phyloP scores from a whole-genome alignment of 768 basidiomycete species.

The Leccinum boreale region DNA sequence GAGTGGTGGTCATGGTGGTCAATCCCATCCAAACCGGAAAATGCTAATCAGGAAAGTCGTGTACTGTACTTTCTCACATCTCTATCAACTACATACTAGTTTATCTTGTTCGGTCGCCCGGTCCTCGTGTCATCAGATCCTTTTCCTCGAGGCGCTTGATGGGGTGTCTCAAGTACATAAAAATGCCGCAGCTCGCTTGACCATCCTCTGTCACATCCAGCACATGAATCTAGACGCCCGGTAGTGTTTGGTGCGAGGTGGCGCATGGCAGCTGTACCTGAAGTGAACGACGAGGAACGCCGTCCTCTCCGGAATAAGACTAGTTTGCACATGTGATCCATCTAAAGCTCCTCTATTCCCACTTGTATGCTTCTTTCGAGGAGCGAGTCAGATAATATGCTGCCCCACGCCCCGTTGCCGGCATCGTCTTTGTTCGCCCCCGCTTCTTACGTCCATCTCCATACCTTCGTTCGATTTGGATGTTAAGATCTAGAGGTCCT shows the following conservation, averaged over 20 bases:
- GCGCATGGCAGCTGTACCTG: too few relatives aligned
- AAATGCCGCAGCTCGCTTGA: background rate
- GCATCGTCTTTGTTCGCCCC: too few relatives aligned
- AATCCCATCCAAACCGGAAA: background rate
- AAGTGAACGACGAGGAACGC: too few relatives aligned
- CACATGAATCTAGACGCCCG: too few relatives aligned
- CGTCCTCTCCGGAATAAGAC: background rate
- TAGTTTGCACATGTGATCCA: background rate
- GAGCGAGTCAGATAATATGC: too few relatives aligned
- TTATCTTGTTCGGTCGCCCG: background rate
- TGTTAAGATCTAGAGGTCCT: too few relatives aligned
- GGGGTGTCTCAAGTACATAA: background rate
- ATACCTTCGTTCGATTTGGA: too few relatives aligned
- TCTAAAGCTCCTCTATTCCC: background rate
- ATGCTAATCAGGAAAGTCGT: slow-evolving; percentile 14
- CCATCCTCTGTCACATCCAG: too few relatives aligned
- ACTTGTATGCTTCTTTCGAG: background rate
- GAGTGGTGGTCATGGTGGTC: background rate
- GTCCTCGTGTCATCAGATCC: background rate
- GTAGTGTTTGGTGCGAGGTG: too few relatives aligned
- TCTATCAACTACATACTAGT: too few relatives aligned
- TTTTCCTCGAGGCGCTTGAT: background rate
- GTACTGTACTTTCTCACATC: background rate
- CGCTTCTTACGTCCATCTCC: too few relatives aligned
- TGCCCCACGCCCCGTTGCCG: too few relatives aligned